Evolutionary conservation across 2,329 filamentous ascomycete species (phyloP).

Genomic region (Cytospora piceae): DNA sequence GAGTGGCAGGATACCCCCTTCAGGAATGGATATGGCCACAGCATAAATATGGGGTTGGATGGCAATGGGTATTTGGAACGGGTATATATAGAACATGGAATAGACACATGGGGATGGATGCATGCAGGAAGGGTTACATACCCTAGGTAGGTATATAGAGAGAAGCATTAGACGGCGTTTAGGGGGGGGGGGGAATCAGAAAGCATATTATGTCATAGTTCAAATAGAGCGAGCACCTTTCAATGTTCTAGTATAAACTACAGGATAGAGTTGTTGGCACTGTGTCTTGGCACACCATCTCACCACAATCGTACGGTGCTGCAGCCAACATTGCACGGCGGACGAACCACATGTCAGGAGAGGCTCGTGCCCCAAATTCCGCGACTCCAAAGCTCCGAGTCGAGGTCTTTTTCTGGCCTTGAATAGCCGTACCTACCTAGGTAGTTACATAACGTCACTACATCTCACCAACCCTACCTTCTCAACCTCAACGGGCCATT

Average conservation of each 20-base stretch:
- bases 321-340: not conserved
- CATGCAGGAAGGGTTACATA: too few relatives aligned
- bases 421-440: not conserved
- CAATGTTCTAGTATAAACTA: not conserved
- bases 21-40: slow-evolving; percentile 10
- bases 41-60: not conserved
- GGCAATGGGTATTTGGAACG: not conserved
- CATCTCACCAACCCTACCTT: slow-evolving; percentile 9
- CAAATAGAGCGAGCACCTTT: too few relatives aligned
- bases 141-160: too few relatives aligned
- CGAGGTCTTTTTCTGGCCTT: not conserved
- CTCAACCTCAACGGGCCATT: slow-evolving; percentile 36
- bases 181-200: not conserved
- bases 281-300: slow-evolving; percentile 7
- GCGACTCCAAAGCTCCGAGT: slow-evolving; percentile 6
- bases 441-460: not conserved
- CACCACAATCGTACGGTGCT: slow-evolving; percentile 16
- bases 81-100: not conserved
- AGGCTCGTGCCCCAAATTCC: slow-evolving; percentile 18
- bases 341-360: slow-evolving; percentile 18
- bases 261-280: slow-evolving; percentile 1
- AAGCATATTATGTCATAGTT: too few relatives aligned
- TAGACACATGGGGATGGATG: not conserved
- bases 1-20: slow-evolving; percentile 21
- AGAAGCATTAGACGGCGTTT: slow-evolving; percentile 21